Percentiles rank a stretch among this genome's conserved stretches.
phyloP scores from a whole-genome alignment of 2,329 filamentous ascomycete species.

The Hirsutella minnesotensis region DNA sequence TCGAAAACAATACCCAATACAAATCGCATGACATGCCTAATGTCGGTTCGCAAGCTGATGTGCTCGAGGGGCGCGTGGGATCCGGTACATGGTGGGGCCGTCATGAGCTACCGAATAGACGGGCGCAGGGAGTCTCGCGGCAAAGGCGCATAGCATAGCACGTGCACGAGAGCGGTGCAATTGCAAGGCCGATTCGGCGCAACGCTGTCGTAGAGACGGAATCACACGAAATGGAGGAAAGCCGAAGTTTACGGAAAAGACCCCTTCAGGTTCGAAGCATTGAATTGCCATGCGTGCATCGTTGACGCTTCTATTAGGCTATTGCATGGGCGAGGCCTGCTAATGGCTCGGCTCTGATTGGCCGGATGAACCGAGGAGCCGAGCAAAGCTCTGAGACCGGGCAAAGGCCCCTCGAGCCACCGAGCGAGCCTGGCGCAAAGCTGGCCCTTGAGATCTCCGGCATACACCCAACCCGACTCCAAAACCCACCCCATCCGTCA shows the following conservation, averaged over 20 bases:
- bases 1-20: no score
- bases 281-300: background rate
- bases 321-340: slow-evolving; percentile 1
- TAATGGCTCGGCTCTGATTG: slow-evolving; percentile 17
- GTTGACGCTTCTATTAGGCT: slow-evolving; percentile 3
- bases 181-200: no score
- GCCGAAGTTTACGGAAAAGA: background rate
- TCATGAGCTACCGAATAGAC: no score
- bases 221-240: background rate
- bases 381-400: slow-evolving; percentile 9
- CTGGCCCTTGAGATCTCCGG: background rate
- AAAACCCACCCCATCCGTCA: background rate
- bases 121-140: no score
- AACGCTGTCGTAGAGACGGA: background rate
- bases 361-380: slow-evolving; percentile 22
- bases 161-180: no score
- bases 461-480: background rate
- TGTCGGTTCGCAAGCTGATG: no score
- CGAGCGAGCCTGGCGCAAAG: background rate
- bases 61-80: no score
- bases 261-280: background rate
- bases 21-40: no score
- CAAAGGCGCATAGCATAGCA: no score
- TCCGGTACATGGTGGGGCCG: no score
- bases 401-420: background rate